Evolutionary conservation across 805 yeast species (phyloP).

Genomic region (Hanseniaspora nectarophila): DNA sequence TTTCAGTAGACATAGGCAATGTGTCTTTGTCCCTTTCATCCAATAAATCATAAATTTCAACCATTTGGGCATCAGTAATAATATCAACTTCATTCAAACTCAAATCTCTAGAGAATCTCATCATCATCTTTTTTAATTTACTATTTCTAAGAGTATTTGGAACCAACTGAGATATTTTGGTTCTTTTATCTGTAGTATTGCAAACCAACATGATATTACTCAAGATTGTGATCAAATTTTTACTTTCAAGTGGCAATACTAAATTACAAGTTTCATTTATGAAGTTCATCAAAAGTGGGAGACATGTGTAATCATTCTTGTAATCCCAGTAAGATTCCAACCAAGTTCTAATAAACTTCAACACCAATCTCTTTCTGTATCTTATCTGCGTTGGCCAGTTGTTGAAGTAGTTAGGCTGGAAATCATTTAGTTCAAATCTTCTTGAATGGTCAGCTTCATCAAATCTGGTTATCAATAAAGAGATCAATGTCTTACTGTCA

Average conservation of each 20-base stretch:
- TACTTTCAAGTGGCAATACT: constrained; percentile 53
- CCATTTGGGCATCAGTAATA: constrained; percentile 33
- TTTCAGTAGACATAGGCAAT: constrained; percentile 24
- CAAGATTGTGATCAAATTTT: constrained; percentile 48
- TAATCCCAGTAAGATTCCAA: constrained; percentile 81
- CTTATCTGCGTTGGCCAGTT: constrained; percentile 34
- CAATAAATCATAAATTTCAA: constrained; percentile 48
- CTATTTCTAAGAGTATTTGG: constrained; percentile 15
- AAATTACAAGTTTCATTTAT: constrained; percentile 64
- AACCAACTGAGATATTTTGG: constrained; percentile 12
- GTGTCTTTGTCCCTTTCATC: constrained; percentile 32
- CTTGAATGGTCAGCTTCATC: constrained; percentile 36
- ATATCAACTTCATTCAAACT: background rate
- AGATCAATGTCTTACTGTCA: constrained; percentile 52
- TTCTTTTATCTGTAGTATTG: constrained; percentile 18
- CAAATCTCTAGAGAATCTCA: constrained; percentile 12
- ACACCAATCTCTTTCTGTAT: constrained; percentile 54
- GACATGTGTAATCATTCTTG: constrained; percentile 42
- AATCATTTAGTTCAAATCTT: constrained; percentile 29
- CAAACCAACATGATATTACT: constrained; percentile 42
- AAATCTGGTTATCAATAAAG: constrained; percentile 54
- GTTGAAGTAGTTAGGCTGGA: constrained; percentile 1
- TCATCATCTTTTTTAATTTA: constrained; percentile 4
- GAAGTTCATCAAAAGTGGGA: constrained; percentile 64
- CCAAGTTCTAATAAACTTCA: constrained; percentile 69